Conservation (phyloP, 2,329 filamentous ascomycete species). For the Monilinia polystroma region DNA sequence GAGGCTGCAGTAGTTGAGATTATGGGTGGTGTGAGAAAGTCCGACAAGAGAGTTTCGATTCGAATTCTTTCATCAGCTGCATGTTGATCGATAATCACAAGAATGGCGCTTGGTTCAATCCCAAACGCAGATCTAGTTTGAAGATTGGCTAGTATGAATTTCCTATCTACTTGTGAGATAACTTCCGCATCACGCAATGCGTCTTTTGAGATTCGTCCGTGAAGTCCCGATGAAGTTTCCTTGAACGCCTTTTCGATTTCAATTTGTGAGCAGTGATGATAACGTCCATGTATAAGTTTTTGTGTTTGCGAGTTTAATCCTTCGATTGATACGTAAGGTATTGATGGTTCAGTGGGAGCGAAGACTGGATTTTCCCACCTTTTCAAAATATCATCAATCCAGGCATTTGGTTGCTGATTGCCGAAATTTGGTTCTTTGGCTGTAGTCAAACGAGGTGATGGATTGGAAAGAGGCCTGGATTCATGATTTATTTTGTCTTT, state of each 20-base stretch:
- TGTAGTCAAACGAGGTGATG: neutral
- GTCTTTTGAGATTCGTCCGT: slow-evolving; percentile 58
- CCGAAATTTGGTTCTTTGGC: slow-evolving; percentile 33
- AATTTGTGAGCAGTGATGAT: slow-evolving; percentile 35
- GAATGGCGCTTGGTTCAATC: slow-evolving; percentile 39
- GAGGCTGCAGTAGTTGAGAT: neutral
- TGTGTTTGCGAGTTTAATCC: slow-evolving; percentile 35
- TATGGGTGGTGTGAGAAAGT: slow-evolving; percentile 47
- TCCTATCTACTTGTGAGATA: slow-evolving; percentile 81
- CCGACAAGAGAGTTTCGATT: slow-evolving; percentile 69
- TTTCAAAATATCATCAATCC: slow-evolving; percentile 60
- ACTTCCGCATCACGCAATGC: slow-evolving; percentile 61
- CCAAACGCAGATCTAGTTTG: neutral
- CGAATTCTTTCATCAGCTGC: slow-evolving; percentile 87
- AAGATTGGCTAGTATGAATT: slow-evolving; percentile 74
- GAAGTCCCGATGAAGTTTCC: slow-evolving; percentile 33
- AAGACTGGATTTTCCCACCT: slow-evolving; percentile 80
- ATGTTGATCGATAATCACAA: slow-evolving; percentile 88
- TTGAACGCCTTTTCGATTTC: slow-evolving; percentile 38
- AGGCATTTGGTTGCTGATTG: slow-evolving; percentile 42
- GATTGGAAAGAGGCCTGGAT: neutral
- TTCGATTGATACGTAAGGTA: slow-evolving; percentile 46
- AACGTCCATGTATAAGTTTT: slow-evolving; percentile 31
- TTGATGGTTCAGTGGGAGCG: slow-evolving; percentile 46
- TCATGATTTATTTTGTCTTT: slow-evolving; percentile 24